Evolutionary conservation across 148 eudicot species (phyloP).

Genomic region (Rheum nobile): DNA sequence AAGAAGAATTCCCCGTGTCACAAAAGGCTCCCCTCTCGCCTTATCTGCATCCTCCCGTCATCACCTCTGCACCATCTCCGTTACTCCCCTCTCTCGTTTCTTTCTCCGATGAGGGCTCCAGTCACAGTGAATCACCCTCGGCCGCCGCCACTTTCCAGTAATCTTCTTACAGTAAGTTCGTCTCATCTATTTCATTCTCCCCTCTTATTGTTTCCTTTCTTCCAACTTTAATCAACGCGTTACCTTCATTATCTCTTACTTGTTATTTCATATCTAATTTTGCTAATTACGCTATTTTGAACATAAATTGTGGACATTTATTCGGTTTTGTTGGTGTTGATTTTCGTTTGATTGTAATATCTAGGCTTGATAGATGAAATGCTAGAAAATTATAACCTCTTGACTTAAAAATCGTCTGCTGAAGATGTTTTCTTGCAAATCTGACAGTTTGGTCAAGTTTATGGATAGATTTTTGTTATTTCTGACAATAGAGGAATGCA

Average conservation of each 20-base stretch:
- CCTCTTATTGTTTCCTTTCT: background rate
- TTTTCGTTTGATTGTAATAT: background rate
- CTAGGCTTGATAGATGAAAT: background rate
- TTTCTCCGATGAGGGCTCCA: conserved; percentile 2
- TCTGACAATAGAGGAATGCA: too few relatives aligned
- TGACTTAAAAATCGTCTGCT: too few relatives aligned
- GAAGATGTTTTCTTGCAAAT: background rate
- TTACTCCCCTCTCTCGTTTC: too few relatives aligned
- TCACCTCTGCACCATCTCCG: background rate
- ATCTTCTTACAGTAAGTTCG: background rate
- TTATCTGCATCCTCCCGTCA: background rate
- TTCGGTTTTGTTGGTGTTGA: background rate
- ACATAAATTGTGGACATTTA: background rate
- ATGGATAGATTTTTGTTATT: too few relatives aligned
- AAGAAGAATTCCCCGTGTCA: background rate
- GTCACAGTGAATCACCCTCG: background rate
- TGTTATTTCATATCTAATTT: background rate
- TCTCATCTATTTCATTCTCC: background rate
- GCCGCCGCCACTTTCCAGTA: background rate
- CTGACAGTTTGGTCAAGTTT: background rate
- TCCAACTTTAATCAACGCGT: background rate
- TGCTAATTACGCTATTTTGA: background rate
- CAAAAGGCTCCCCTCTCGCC: background rate
- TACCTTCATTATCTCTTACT: background rate
- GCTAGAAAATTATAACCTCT: background rate